These are phyloP conservation scores for Panicum miliaceum DNA, from an alignment of 176 grass and related monocot genomes.

Conservation along the genomic window DNA sequence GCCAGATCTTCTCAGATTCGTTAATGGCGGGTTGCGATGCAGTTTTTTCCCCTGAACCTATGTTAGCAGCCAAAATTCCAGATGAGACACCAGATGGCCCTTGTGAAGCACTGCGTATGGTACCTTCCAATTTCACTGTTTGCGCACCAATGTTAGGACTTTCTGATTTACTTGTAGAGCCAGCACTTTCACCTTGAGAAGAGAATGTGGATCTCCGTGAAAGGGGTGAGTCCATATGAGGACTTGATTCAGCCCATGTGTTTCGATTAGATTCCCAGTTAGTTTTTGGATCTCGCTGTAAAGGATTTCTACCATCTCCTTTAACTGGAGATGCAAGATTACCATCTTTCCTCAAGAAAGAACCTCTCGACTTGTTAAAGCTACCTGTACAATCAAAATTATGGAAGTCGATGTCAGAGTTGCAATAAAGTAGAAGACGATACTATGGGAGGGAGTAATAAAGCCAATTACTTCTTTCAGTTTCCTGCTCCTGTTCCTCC, in stretches of 20 bases:
- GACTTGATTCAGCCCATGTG: conserved; percentile 49
- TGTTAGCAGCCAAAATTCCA: conserved; percentile 39
- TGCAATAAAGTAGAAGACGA: conserved; percentile 21
- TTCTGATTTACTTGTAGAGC: conserved; percentile 44
- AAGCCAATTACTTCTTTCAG: conserved; percentile 68
- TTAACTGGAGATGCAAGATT: conserved; percentile 62
- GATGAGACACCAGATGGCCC: conserved; percentile 39
- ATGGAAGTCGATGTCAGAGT: conserved; percentile 28
- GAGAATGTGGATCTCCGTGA: conserved; percentile 50
- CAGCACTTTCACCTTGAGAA: conserved; percentile 48
- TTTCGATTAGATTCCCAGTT: conserved; percentile 64
- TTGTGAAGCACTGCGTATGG: conserved; percentile 34
- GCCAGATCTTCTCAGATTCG: conserved; percentile 94
- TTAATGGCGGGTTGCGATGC: conserved; percentile 45
- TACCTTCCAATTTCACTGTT: conserved; percentile 41
- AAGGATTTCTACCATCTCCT: conserved; percentile 56
- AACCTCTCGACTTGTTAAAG: conserved; percentile 61
- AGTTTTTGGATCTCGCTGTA: conserved; percentile 54
- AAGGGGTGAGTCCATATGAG: conserved; percentile 56
- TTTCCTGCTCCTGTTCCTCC: conserved; percentile 81
- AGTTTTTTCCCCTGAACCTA: conserved; percentile 37
- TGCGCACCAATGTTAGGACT: conserved; percentile 39
- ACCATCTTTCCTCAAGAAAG: conserved; percentile 61
- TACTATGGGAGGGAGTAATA: not conserved
- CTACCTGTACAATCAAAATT: conserved; percentile 53